Conservation (phyloP, 1,284 basidiomycete species). For the Boletus semigastroideus region DNA sequence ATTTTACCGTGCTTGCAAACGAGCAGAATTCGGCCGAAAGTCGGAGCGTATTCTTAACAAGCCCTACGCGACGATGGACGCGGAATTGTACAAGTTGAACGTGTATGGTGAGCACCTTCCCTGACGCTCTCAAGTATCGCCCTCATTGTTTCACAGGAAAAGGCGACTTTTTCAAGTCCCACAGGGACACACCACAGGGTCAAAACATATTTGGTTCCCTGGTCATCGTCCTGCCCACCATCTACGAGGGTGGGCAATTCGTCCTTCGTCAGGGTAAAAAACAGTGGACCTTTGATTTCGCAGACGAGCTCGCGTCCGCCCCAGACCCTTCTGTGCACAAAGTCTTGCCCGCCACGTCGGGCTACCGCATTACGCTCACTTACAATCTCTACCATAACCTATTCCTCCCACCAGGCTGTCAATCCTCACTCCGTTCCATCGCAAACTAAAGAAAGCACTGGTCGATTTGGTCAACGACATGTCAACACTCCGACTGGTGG, state of each 20-base stretch:
- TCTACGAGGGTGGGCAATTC: slow-evolving; percentile 39
- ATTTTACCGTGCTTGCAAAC: slow-evolving; percentile 1
- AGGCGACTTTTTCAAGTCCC: too few relatives aligned
- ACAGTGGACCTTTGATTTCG: slow-evolving; percentile 22
- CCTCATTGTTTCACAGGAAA: too few relatives aligned
- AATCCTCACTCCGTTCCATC: background rate
- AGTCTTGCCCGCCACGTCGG: slow-evolving; percentile 34
- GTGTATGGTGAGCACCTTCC: too few relatives aligned
- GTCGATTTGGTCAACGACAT: slow-evolving; percentile 38
- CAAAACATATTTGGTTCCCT: too few relatives aligned
- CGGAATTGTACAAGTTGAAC: too few relatives aligned
- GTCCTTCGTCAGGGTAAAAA: slow-evolving; percentile 31
- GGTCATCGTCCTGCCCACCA: slow-evolving; percentile 39
- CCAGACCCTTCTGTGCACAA: slow-evolving; percentile 29
- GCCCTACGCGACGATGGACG: too few relatives aligned
- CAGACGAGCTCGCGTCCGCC: background rate
- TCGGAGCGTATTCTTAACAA: too few relatives aligned
- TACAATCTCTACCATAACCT: slow-evolving; percentile 36
- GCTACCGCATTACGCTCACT: slow-evolving; percentile 25
- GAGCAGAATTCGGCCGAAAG: too few relatives aligned
- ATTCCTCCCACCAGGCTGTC: slow-evolving; percentile 3
- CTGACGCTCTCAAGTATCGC: too few relatives aligned
- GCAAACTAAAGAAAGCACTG: slow-evolving; percentile 15
- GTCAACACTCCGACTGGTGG: background rate
- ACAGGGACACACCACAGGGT: too few relatives aligned